Base-by-base conservation (phyloP, 345 rosid genomes). In the Syzygium oleosum region DNA sequence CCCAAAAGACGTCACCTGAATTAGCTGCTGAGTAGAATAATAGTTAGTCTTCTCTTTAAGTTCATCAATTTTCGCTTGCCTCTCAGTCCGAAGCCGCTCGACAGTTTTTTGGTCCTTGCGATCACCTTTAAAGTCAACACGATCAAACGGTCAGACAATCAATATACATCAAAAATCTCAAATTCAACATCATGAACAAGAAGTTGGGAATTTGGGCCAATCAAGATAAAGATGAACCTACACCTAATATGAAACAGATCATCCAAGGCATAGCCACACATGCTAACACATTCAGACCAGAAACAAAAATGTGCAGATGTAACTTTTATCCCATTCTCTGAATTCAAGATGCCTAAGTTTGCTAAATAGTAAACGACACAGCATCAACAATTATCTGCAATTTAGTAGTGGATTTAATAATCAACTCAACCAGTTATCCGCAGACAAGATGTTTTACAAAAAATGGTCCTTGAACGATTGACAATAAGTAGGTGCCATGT, bases 41-140 rank as follows among this genome's bases (percentile, higher is more conserved):
- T 96, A 96, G 91, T 98, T 98, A 86, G 98, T 98, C 90, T 90
- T 93, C 92, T 98, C 99, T 90, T 98, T 98, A 88, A 98, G 98
- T 90, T 96, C 99, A 85, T 98, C 94, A 84, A 98, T 96, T 91
- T 96, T 98, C 12, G 93, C 95, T 93, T 95, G 94, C 91, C 98
- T 94, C 90, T 98, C 99, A 52, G 95, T 94, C 52, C 97, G 95
- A 83, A 96, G 96, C 91, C 93, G 94, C 91, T 94, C 98, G 85
- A 98, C 92, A 79, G 93, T 93, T 90, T 93, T 95, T 87, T 96
- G 96, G 93, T 98, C 98, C 91, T 93, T 98, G 53, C 90, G 94
- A 59, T 98, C 98, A 90, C 95, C 99, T 96, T 61, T 87, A 51
- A 61, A 90, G 77, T 86, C 90, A 23, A 51, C 85, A 86, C 29